These are phyloP conservation scores for Tuctoria greenei DNA, from an alignment of 176 grass and related monocot genomes.

Conservation along the genomic window DNA sequence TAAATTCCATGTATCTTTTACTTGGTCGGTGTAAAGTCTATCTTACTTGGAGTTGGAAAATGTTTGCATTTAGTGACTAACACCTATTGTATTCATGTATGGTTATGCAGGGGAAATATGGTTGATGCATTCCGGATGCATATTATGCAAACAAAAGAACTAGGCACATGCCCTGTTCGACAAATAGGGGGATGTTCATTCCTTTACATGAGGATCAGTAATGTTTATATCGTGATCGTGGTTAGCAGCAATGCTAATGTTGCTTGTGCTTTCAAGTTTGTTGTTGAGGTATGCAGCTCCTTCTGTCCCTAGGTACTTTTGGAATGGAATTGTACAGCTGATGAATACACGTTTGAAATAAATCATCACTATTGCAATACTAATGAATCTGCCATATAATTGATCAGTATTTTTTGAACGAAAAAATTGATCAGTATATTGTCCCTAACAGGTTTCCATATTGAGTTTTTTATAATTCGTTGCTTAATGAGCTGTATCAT, in stretches of 20 bases:
- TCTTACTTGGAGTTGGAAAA: background rate
- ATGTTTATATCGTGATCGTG: conserved; percentile 93
- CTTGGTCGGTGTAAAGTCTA: too few species aligned
- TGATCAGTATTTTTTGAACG: too few species aligned
- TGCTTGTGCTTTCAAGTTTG: conserved; percentile 88
- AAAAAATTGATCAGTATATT: background rate
- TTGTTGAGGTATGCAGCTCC: conserved; percentile 68
- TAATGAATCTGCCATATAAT: background rate
- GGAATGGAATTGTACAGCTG: background rate
- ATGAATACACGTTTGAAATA: conserved; percentile 8
- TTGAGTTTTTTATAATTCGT: background rate
- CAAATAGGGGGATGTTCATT: conserved; percentile 94
- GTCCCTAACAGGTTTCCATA: background rate
- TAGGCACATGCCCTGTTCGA: conserved; percentile 85
- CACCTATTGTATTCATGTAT: conserved; percentile 8
- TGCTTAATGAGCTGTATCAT: background rate
- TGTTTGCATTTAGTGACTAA: conserved; percentile 12
- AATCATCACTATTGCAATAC: background rate
- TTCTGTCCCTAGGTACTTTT: conserved; percentile 1
- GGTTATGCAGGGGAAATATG: conserved; percentile 75
- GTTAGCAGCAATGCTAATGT: conserved; percentile 97
- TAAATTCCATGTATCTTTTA: background rate
- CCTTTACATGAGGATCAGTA: conserved; percentile 95
- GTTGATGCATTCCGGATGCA: conserved; percentile 95
- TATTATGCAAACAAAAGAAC: conserved; percentile 97